Conservation (phyloP, 2,329 filamentous ascomycete species). For the Clonostachys solani region DNA sequence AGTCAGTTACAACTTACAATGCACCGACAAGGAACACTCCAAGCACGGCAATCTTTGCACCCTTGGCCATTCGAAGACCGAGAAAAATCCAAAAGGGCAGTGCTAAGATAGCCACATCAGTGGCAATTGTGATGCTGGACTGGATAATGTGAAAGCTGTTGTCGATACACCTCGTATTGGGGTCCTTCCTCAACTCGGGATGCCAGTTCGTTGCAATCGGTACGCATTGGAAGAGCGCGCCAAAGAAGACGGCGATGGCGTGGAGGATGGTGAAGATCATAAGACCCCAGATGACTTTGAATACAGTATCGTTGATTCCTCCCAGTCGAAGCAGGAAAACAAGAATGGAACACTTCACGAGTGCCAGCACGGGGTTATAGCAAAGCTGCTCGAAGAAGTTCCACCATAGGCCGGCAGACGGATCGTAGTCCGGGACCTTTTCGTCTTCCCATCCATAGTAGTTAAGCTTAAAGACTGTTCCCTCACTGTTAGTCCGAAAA, state of each 20-base stretch:
- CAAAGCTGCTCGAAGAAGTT: slow-evolving; percentile 31
- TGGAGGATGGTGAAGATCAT: slow-evolving; percentile 27
- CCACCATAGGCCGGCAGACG: slow-evolving; percentile 15
- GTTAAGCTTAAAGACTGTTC: slow-evolving; percentile 16
- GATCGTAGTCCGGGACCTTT: slow-evolving; percentile 7
- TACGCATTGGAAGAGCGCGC: slow-evolving; percentile 31
- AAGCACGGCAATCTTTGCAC: slow-evolving; percentile 30
- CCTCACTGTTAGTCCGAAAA: neutral
- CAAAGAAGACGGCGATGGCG: slow-evolving; percentile 27
- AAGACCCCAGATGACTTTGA: slow-evolving; percentile 12
- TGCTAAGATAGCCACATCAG: slow-evolving; percentile 30
- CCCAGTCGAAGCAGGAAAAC: slow-evolving; percentile 38
- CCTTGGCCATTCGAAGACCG: slow-evolving; percentile 28
- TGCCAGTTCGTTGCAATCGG: slow-evolving; percentile 28
- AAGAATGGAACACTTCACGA: slow-evolving; percentile 39
- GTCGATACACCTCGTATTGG: slow-evolving; percentile 21
- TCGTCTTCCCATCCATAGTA: slow-evolving; percentile 19
- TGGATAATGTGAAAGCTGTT: slow-evolving; percentile 23
- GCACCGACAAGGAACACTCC: slow-evolving; percentile 31
- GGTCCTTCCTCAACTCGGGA: slow-evolving; percentile 9
- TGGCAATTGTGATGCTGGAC: slow-evolving; percentile 31
- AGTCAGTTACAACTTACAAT: slow-evolving; percentile 18
- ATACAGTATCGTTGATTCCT: slow-evolving; percentile 23
- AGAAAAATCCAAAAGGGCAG: slow-evolving; percentile 35
- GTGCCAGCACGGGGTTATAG: slow-evolving; percentile 39